Evolutionary conservation across 495 filamentous ascomycete species (phyloP).

Genomic region (Penicillium canariense): DNA sequence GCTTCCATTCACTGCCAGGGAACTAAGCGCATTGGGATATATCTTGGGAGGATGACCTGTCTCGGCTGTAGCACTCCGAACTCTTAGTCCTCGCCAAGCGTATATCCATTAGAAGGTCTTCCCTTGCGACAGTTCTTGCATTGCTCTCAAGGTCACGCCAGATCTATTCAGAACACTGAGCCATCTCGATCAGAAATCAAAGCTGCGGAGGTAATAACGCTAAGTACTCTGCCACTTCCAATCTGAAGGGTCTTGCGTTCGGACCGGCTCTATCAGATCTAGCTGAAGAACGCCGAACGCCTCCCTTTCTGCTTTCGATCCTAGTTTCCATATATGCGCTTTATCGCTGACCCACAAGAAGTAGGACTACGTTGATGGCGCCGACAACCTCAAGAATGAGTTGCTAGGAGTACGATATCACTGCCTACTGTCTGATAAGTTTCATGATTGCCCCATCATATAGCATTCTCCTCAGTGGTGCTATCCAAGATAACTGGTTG

Average conservation of each 20-base stretch:
- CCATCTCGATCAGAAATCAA: neutral
- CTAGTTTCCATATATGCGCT: too few species aligned
- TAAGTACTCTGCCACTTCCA: neutral
- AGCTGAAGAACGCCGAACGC: neutral
- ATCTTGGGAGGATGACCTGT: too few species aligned
- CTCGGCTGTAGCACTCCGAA: too few species aligned
- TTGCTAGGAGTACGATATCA: too few species aligned
- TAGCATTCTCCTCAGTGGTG: slow-evolving; percentile 59
- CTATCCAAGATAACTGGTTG: slow-evolving; percentile 52
- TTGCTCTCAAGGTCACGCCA: neutral
- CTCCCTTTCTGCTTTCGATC: neutral
- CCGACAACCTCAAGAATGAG: neutral
- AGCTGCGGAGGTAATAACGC: neutral
- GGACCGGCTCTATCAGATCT: neutral
- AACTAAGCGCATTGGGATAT: too few species aligned
- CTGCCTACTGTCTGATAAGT: too few species aligned
- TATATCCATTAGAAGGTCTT: neutral
- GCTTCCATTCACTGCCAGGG: too few species aligned
- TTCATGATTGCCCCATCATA: slow-evolving; percentile 49
- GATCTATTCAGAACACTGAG: neutral
- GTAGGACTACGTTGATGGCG: neutral
- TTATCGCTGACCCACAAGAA: too few species aligned
- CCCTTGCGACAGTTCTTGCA: neutral
- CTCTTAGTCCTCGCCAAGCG: too few species aligned
- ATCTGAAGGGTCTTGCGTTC: neutral